Percentiles rank a stretch among this genome's conserved stretches.
Evolutionary conservation across 768 basidiomycete species (phyloP).

Genomic region (Trametes gibbosa): DNA sequence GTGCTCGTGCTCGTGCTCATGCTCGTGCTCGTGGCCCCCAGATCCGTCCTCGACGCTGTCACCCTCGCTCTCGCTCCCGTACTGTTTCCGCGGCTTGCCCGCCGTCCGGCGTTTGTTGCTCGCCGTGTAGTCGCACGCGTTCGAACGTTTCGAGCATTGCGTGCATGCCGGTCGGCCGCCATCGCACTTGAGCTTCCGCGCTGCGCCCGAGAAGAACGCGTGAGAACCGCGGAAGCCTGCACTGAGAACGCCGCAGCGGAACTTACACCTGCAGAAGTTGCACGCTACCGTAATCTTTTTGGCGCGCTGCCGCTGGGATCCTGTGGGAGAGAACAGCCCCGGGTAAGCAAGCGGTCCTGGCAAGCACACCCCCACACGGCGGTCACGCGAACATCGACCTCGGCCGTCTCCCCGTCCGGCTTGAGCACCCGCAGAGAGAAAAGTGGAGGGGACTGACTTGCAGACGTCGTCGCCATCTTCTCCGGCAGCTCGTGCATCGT

Average conservation of each 20-base stretch:
- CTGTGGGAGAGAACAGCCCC: slow-evolving; percentile 32
- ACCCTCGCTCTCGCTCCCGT: slow-evolving; percentile 46
- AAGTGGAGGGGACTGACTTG: slow-evolving; percentile 35
- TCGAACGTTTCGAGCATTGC: slow-evolving; percentile 76
- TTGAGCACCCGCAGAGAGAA: slow-evolving; percentile 3
- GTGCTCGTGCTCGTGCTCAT: slow-evolving; percentile 25
- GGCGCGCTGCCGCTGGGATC: slow-evolving; percentile 62
- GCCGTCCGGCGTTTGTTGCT: slow-evolving; percentile 66
- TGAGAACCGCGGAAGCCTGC: slow-evolving; percentile 6
- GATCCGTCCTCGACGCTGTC: slow-evolving; percentile 55
- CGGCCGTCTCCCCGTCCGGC: slow-evolving; percentile 1
- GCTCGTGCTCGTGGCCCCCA: too few species aligned
- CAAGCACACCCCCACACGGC: neutral
- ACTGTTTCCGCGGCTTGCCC: slow-evolving; percentile 50
- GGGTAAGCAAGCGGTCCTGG: slow-evolving; percentile 21
- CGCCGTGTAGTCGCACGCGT: slow-evolving; percentile 79
- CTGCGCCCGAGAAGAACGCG: slow-evolving; percentile 39
- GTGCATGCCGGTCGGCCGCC: slow-evolving; percentile 80
- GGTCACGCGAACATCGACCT: slow-evolving; percentile 8
- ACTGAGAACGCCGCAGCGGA: slow-evolving; percentile 30
- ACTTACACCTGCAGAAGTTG: slow-evolving; percentile 88
- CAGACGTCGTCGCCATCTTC: slow-evolving; percentile 33
- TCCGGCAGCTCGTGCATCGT: slow-evolving; percentile 24
- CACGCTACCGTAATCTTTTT: slow-evolving; percentile 90
- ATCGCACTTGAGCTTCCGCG: slow-evolving; percentile 86